Percentiles rank a stretch among this genome's conserved stretches.
Evolutionary conservation across 805 yeast species (phyloP).

Genomic region (Yarrowia osloensis): DNA sequence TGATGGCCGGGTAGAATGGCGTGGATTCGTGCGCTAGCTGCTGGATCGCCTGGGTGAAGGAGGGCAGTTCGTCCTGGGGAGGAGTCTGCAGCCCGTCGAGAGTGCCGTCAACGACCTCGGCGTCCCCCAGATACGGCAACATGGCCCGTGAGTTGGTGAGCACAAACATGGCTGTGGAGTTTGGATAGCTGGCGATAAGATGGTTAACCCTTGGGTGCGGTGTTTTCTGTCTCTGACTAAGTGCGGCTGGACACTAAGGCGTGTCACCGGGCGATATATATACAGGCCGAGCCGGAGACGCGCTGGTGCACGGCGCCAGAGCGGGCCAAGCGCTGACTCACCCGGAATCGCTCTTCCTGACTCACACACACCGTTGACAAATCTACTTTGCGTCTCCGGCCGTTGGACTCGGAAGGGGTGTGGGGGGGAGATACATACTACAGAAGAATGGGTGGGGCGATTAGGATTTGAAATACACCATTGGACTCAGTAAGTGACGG

Average conservation of each 20-base stretch:
- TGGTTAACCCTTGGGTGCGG: not conserved
- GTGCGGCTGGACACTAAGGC: not conserved
- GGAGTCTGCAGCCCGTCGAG: not conserved
- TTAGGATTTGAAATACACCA: too few species aligned
- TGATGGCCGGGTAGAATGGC: conserved; percentile 6
- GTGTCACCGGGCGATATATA: not conserved
- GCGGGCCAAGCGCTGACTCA: not conserved
- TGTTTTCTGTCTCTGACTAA: not conserved
- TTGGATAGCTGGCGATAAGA: not conserved
- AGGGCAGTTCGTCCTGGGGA: not conserved
- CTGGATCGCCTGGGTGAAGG: conserved; percentile 15
- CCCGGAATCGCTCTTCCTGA: not conserved
- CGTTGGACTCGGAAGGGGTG: too few species aligned
- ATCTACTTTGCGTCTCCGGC: not conserved
- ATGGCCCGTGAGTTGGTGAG: not conserved
- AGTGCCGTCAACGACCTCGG: not conserved
- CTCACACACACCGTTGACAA: not conserved
- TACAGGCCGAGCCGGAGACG: not conserved
- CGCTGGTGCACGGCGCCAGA: not conserved
- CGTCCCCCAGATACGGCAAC: not conserved
- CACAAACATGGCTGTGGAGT: not conserved
- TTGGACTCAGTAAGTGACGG: too few species aligned
- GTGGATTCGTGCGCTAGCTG: conserved; percentile 7
- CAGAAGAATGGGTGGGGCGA: too few species aligned
- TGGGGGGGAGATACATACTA: too few species aligned